Conservation (phyloP, 192 early-diverging fungal species). For the Coemansia sp. region DNA sequence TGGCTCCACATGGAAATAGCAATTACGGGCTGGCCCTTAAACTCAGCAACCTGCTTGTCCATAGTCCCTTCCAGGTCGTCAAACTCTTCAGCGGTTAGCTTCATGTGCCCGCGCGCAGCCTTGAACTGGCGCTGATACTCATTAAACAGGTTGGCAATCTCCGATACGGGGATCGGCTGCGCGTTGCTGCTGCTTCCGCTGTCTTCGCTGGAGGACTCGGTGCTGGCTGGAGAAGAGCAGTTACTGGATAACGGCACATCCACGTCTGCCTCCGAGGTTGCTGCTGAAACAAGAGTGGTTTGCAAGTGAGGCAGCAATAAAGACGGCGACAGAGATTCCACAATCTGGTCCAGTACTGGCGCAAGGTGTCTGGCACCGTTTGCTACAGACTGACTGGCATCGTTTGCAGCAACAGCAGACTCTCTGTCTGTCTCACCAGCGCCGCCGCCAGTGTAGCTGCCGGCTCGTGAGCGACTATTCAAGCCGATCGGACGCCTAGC, state of each 20-base stretch:
- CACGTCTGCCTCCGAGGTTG: too few species aligned
- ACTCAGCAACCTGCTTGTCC: constrained; percentile 36
- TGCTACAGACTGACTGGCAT: too few species aligned
- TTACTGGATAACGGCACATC: background rate
- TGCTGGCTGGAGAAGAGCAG: background rate
- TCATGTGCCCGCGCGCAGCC: constrained; percentile 28
- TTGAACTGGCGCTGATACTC: constrained; percentile 49
- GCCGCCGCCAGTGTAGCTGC: too few species aligned
- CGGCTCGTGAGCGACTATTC: too few species aligned
- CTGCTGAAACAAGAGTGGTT: too few species aligned
- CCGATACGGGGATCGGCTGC: constrained; percentile 14
- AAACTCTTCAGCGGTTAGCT: constrained; percentile 19
- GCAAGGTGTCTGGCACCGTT: too few species aligned
- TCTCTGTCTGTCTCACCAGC: too few species aligned
- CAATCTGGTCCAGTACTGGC: too few species aligned
- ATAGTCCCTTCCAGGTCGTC: constrained; percentile 18
- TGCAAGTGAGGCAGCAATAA: too few species aligned
- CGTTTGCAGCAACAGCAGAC: too few species aligned
- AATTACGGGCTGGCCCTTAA: constrained; percentile 38
- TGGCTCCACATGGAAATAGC: constrained; percentile 44
- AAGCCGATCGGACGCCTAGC: background rate
- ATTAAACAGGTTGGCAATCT: constrained; percentile 29
- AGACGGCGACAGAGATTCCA: too few species aligned
- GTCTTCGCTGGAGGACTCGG: background rate
- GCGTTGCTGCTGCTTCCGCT: background rate